Conservation (phyloP, 495 filamentous ascomycete genomes). For the Oleoguttula mirabilis region DNA sequence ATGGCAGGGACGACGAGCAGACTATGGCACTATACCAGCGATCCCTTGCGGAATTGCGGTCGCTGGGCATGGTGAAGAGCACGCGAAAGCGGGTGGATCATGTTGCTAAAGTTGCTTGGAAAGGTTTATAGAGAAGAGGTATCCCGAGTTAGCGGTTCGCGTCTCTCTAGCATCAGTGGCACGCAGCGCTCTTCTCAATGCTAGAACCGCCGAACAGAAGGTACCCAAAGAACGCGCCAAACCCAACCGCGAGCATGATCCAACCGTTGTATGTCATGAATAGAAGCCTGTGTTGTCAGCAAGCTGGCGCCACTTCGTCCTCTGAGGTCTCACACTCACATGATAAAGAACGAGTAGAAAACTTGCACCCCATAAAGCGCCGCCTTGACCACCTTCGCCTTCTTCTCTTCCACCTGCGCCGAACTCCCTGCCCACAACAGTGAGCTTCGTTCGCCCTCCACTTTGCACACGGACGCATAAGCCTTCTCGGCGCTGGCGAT, state of each 20-base stretch:
- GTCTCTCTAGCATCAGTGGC: conserved; percentile 46
- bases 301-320: background rate
- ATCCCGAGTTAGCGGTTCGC: background rate
- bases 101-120: conserved; percentile 67
- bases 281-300: conserved; percentile 53
- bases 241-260: conserved; percentile 84
- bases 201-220: conserved; percentile 51
- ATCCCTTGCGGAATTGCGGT: conserved; percentile 68
- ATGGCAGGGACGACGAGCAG: conserved; percentile 43
- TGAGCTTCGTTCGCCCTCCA: conserved; percentile 48
- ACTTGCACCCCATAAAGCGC: conserved; percentile 83
- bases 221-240: conserved; percentile 84
- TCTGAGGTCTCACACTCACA: conserved; percentile 51
- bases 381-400: conserved; percentile 64
- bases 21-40: conserved; percentile 59
- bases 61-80: conserved; percentile 74
- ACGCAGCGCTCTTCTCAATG: conserved; percentile 76
- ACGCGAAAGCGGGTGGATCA: conserved; percentile 89
- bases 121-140: conserved; percentile 30
- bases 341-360: conserved; percentile 99
- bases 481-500: conserved; percentile 11
- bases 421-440: conserved; percentile 45
- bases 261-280: conserved; percentile 99
- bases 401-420: conserved; percentile 36
- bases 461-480: conserved; percentile 2